Percentiles rank a stretch among this genome's conserved stretches.
phyloP scores from a whole-genome alignment of 169 alveolate genomes.

The Eimeria falciformis region DNA sequence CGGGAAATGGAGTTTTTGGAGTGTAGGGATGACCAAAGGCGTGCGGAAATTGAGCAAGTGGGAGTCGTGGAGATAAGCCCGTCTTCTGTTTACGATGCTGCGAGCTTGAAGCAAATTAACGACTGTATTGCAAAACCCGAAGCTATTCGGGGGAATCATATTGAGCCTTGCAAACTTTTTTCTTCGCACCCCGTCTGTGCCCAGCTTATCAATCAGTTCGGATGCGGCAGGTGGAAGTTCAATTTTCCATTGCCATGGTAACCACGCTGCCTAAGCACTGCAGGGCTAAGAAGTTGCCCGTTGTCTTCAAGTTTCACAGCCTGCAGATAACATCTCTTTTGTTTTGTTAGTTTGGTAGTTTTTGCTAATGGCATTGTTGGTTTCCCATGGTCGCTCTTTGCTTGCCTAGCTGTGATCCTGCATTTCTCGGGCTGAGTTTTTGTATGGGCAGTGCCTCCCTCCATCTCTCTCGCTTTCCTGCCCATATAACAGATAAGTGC shows the following conservation, averaged over 20 bases:
- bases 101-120: background rate
- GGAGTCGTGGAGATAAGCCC: background rate
- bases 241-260: background rate
- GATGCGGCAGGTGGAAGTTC: slow-evolving; percentile 57
- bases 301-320: no score
- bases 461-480: no score
- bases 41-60: background rate
- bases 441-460: no score
- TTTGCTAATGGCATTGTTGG: no score
- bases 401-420: no score
- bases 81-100: background rate
- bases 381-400: no score
- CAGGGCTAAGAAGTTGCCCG: no score
- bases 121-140: background rate
- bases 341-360: no score
- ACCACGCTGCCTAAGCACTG: no score
- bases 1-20: background rate
- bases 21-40: background rate
- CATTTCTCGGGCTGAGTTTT: no score
- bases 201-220: slow-evolving; percentile 33
- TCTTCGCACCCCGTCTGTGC: slow-evolving; percentile 27
- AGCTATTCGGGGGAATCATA: background rate
- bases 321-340: no score
- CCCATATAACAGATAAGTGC: no score
- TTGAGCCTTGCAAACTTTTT: slow-evolving; percentile 33